Conservation (phyloP, 176 grass and related monocot species). For the Puya raimondii region DNA sequence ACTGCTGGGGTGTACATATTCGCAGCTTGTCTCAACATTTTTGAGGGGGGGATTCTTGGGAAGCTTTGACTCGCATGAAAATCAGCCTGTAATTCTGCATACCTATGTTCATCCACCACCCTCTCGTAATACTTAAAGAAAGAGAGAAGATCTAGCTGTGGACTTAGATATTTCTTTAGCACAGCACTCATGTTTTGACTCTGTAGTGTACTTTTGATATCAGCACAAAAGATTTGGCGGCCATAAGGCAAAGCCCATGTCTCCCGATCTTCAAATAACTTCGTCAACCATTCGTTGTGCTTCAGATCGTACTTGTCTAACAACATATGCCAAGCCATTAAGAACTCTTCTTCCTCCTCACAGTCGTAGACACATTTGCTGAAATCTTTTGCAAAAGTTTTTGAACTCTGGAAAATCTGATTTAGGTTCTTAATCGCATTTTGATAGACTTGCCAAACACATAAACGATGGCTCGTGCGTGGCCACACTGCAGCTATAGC, state of each 20-base stretch:
- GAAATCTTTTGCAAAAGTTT: constrained; percentile 30
- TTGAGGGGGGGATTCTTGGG: constrained; percentile 31
- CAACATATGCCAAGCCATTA: constrained; percentile 9
- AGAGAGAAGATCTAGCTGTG: constrained; percentile 27
- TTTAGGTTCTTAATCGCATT: constrained; percentile 18
- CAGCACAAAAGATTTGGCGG: constrained; percentile 15
- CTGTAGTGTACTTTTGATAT: constrained; percentile 28
- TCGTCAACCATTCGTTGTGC: constrained; percentile 24
- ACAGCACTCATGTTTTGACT: constrained; percentile 29
- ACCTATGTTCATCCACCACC: constrained; percentile 35
- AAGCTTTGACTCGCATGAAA: constrained; percentile 37
- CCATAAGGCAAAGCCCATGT: constrained; percentile 26
- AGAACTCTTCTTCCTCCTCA: constrained; percentile 25
- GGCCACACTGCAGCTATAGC: constrained; percentile 19
- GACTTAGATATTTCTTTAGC: constrained; percentile 33
- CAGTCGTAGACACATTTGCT: constrained; percentile 24
- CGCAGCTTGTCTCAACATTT: constrained; percentile 42
- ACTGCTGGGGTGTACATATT: constrained; percentile 33
- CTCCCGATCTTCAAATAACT: constrained; percentile 25
- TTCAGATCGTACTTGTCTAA: constrained; percentile 21
- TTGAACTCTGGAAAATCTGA: constrained; percentile 19
- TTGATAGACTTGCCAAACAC: constrained; percentile 29
- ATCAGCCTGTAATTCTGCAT: constrained; percentile 33
- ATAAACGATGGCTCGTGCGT: constrained; percentile 16
- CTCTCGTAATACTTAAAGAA: constrained; percentile 46